Evolutionary conservation across 169 alveolate species (phyloP), one percentile per base, ranked within the genome.

Genomic region (Cryptosporidium andersoni): DNA sequence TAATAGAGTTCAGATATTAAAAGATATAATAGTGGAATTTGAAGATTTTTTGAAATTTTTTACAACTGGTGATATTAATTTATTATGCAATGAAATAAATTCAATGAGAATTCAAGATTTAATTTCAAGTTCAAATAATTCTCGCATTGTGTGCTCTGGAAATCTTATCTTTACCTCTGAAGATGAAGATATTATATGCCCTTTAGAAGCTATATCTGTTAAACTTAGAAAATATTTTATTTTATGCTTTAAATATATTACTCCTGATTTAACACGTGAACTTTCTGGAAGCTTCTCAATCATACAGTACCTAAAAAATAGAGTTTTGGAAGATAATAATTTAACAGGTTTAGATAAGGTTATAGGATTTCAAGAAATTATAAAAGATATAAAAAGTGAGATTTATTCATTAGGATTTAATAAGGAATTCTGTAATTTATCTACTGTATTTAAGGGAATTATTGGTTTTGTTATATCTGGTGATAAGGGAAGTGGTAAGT

Each of bases 401-500:
- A 11, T 62, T 12, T 4, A 58, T 4, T 68, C 85, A 9, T 64
- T 55, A 47, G 36, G 43, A 25, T 7, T 37, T 2, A 25, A 25
- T 25, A 25, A 5, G 1, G 2, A 16, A 43, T 42, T 9, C 80
- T 2, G 9, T 4, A 52, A 47, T 34, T 66, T 16, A 37, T 49
- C 64, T 0, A 2, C 48, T n/a, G 34, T 48, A 25, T 48, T 25
- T 66, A 37, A 66, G 14, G 51, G 14, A 2, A 58, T 58, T 7
- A 16, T 43, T 0, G 85, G 85, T 1, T 11, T 74, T 42, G 43
- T 43, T 42, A 63, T 74, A 14, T 56, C 34, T 6, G 85, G 85
- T 7, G 63, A 58, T 16, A 55, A 60, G 49, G 85, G 85, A 37
- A 58, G 85, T 55, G 85, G 85, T 74, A 74, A 74, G 85, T 74